These are phyloP conservation scores for Neonectria ditissima DNA, from an alignment of 2,329 filamentous ascomycete species.

Conservation along the genomic window DNA sequence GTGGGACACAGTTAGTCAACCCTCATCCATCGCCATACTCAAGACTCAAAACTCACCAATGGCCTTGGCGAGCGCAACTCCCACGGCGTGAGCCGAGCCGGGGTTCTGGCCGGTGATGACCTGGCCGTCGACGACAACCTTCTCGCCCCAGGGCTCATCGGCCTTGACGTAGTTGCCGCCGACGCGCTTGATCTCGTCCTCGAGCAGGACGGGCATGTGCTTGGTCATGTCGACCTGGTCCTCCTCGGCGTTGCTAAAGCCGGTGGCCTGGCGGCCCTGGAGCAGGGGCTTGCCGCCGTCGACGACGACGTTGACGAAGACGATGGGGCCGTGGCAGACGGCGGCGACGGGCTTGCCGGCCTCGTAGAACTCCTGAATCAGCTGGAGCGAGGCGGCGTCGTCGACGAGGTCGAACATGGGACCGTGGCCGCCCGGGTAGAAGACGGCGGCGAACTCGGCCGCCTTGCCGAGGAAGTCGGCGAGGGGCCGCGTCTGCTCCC, in stretches of 20 bases:
- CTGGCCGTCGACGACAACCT: constrained; percentile 63
- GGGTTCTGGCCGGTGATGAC: constrained; percentile 71
- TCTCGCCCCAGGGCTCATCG: constrained; percentile 60
- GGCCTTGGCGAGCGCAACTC: constrained; percentile 62
- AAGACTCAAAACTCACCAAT: constrained; percentile 44
- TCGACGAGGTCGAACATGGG: constrained; percentile 74
- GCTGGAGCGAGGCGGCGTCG: constrained; percentile 63
- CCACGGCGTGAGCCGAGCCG: constrained; percentile 62
- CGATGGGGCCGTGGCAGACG: constrained; percentile 77
- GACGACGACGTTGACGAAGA: constrained; percentile 68
- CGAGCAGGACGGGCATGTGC: constrained; percentile 70
- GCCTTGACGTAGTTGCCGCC: constrained; percentile 70
- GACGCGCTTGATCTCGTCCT: constrained; percentile 64
- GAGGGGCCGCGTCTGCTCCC: constrained; percentile 72
- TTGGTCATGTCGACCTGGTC: constrained; percentile 59
- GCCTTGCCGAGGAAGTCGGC: constrained; percentile 66
- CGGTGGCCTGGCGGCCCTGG: constrained; percentile 68
- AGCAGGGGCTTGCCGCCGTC: constrained; percentile 68
- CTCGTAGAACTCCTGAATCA: constrained; percentile 70
- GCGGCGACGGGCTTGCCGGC: constrained; percentile 71
- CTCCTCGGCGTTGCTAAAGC: constrained; percentile 71
- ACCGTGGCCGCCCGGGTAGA: constrained; percentile 68
- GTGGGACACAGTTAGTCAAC: neutral
- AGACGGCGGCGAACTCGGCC: constrained; percentile 71
- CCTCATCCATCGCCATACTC: too few relatives aligned